A percentile compares a stretch with the other conserved stretches of the same genome.
phyloP scores from a whole-genome alignment of 352 stramenopile genomes.

The Elongisporangium prolatum region DNA sequence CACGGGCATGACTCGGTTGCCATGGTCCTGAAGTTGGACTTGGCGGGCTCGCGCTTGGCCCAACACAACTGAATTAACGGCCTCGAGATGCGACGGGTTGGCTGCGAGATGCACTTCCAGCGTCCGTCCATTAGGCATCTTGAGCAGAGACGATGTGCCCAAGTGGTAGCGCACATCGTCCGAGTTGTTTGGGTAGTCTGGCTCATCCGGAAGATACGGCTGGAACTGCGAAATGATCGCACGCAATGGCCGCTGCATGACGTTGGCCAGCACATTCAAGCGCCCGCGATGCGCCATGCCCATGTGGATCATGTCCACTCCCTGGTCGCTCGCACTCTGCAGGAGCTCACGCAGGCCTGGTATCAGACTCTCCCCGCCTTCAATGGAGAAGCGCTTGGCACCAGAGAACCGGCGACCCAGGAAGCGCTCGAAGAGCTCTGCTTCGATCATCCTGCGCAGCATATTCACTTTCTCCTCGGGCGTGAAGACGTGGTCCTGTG shows the following conservation, averaged over 20 bases:
- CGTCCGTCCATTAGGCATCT: constrained; percentile 56
- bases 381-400: constrained; percentile 98
- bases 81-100: constrained; percentile 99
- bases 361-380: constrained; percentile 96
- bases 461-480: constrained; percentile 93
- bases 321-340: constrained; percentile 92
- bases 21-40: constrained; percentile 68
- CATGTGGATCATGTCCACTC: constrained; percentile 97
- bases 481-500: constrained; percentile 35
- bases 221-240: constrained; percentile 92
- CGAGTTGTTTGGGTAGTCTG: constrained; percentile 84
- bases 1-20: constrained; percentile 93
- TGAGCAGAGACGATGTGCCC: constrained; percentile 67
- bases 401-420: constrained; percentile 91
- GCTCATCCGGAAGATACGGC: constrained; percentile 78
- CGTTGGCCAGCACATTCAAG: constrained; percentile 98
- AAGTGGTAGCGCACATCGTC: constrained; percentile 88
- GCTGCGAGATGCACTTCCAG: constrained; percentile 90
- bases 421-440: constrained; percentile 98
- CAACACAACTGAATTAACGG: constrained; percentile 96
- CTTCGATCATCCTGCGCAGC: constrained; percentile 92
- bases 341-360: constrained; percentile 95
- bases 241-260: constrained; percentile 95
- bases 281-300: constrained; percentile 98
- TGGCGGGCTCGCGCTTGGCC: constrained; percentile 96